phyloP scores from a whole-genome alignment of 306 rosid species.

The Gynostemma pentaphyllum region DNA sequence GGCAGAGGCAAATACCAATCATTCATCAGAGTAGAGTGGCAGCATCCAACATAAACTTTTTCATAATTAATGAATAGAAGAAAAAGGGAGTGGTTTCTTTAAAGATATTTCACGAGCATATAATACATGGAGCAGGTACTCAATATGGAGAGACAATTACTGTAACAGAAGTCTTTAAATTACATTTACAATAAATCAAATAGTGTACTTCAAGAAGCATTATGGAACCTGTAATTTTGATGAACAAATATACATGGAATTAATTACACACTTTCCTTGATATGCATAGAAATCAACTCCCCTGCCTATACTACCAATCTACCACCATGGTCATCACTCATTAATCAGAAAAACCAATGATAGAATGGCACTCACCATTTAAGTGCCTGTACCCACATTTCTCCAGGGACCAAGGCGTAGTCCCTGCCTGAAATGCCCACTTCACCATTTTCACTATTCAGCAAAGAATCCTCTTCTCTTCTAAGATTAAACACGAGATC shows the following conservation, averaged over 20 bases:
- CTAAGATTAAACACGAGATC: slow-evolving; percentile 71
- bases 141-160: background rate
- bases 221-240: background rate
- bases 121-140: background rate
- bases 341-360: slow-evolving; percentile 1
- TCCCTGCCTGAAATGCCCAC: slow-evolving; percentile 81
- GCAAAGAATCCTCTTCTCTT: slow-evolving; percentile 56
- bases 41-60: no score
- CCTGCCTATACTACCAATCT: background rate
- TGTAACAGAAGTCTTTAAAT: background rate
- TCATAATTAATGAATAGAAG: background rate
- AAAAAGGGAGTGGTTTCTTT: background rate
- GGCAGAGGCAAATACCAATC: background rate
- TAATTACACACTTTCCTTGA: background rate
- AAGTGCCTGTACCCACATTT: slow-evolving; percentile 97
- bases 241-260: background rate
- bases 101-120: background rate
- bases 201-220: background rate
- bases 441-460: slow-evolving; percentile 48
- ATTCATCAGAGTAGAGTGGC: no score
- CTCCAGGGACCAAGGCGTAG: slow-evolving; percentile 85
- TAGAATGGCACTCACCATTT: slow-evolving; percentile 55
- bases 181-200: background rate
- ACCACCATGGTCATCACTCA: background rate
- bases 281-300: background rate